phyloP scores from a whole-genome alignment of 495 filamentous ascomycete genomes.

The Daldinia concentrica region DNA sequence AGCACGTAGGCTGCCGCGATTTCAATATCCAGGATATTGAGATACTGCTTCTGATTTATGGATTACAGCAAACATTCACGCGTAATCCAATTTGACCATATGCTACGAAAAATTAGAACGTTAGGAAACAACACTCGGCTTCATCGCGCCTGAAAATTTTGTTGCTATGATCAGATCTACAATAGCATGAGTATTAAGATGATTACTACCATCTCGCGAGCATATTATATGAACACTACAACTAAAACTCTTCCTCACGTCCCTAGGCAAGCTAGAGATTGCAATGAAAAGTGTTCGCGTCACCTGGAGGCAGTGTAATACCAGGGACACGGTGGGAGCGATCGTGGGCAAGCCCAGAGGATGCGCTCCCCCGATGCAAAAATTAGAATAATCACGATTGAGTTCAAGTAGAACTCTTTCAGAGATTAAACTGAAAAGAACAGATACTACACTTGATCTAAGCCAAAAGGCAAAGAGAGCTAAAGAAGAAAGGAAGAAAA shows the following conservation, averaged over 20 bases:
- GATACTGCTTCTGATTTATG: no score
- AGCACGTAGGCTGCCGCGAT: not conserved
- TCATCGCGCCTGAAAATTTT: no score
- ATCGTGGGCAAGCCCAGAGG: conserved; percentile 88
- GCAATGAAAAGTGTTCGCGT: conserved; percentile 76
- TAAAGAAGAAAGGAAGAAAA: conserved; percentile 52
- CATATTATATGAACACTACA: not conserved
- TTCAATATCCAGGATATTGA: no score
- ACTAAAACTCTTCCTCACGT: conserved; percentile 69
- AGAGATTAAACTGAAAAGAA: conserved; percentile 98
- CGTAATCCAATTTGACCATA: no score
- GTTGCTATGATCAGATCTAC: no score
- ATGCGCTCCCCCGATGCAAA: conserved; percentile 64
- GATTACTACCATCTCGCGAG: no score
- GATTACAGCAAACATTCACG: no score
- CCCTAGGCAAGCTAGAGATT: conserved; percentile 61
- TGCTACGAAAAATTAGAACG: no score
- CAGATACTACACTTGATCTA: conserved; percentile 99
- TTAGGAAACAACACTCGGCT: no score
- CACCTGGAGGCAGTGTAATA: conserved; percentile 87
- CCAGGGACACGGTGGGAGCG: conserved; percentile 79
- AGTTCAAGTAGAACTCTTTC: conserved; percentile 71
- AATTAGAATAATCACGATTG: conserved; percentile 88
- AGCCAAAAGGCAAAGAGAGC: conserved; percentile 76
- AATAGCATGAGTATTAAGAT: no score